Percentiles rank a stretch among this genome's conserved stretches.
phyloP scores from a whole-genome alignment of 768 basidiomycete genomes.

The Butyriboletus loyo region DNA sequence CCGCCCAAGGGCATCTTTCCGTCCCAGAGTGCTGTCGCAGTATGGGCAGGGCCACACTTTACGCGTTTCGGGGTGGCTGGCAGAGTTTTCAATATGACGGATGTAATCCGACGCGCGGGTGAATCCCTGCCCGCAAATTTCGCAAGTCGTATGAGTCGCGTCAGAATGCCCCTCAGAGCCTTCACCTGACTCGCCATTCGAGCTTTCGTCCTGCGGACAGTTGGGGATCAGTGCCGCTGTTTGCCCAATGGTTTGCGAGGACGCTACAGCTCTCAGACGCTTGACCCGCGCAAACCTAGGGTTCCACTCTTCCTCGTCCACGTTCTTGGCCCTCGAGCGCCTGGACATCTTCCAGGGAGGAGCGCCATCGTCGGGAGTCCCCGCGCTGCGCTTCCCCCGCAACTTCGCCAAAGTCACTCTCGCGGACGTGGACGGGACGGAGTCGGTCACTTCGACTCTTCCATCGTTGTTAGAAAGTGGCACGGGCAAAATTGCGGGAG shows the following conservation, averaged over 20 bases:
- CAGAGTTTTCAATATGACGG: slow-evolving; percentile 22
- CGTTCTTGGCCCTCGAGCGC: slow-evolving; percentile 11
- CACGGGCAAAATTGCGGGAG: neutral
- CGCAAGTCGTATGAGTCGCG: slow-evolving; percentile 5
- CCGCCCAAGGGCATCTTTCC: slow-evolving; percentile 24
- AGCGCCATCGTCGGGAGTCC: neutral
- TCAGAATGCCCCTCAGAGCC: neutral
- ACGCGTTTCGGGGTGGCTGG: slow-evolving; percentile 22
- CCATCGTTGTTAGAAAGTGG: neutral
- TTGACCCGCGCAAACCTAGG: slow-evolving; percentile 6
- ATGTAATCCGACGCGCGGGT: slow-evolving; percentile 20
- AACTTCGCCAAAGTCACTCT: neutral
- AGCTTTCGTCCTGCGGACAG: neutral
- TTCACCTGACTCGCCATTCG: neutral
- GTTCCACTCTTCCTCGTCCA: slow-evolving; percentile 25
- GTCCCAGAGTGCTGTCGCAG: slow-evolving; percentile 21
- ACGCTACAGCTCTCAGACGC: neutral
- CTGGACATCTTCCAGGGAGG: neutral
- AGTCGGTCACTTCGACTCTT: neutral
- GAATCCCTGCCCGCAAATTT: slow-evolving; percentile 15
- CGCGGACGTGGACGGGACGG: neutral
- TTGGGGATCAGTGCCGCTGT: neutral
- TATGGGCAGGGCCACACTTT: slow-evolving; percentile 25
- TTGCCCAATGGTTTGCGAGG: neutral
- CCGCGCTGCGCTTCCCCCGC: slow-evolving; percentile 13